Base-by-base conservation (phyloP, 805 yeast genomes). In the Sugiyamaella americana region DNA sequence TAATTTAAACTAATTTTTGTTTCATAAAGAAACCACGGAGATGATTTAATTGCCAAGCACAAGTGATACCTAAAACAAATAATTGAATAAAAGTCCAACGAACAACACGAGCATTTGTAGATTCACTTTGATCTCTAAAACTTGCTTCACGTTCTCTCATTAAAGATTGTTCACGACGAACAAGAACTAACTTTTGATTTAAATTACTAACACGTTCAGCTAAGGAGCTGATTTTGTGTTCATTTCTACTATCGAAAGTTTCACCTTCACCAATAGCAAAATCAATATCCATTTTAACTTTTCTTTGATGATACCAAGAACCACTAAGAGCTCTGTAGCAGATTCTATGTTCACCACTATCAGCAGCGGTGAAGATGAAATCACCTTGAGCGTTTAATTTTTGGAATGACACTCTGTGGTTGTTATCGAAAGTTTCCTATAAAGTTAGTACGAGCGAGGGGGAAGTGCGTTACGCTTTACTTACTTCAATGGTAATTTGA, bases 21-120 rank as follows among this genome's bases (percentile, higher is more conserved):
- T 87, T 87, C 51, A 86, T 82, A 62, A 87, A 87, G 76, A 87
- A 87, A 37, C 80, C 67, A 67, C 84, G 84, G 67, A 88, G 74
- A 59, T 84, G 88, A 46, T 74, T 73, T 63, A 88, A 67, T 68
- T 88, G 96, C 74, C 85, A 78, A 36, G 72, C 73, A 57, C 96
- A 84, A 5, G 89, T 80, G 13, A 71, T 76, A 6, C 76, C 72
- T 55, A 88, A 72, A 1, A 84, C 87, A 19, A 78, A 21, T 40
- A 85, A 61, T 68, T 88, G 96, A 40, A 84, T 60, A 42, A 85
- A 54, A 10, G 93, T 78, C 89, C 93, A 85, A 55, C 72, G 67
- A 18, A 84, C 75, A 20, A 84, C 91, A 46, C 81, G 75, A 4
- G 81, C 60, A 67, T 88, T 87, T 38, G 91, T 85, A 34, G 67